These are phyloP conservation scores for Peniophora sp. DNA, from an alignment of 1,284 basidiomycete genomes.

Conservation along the genomic window DNA sequence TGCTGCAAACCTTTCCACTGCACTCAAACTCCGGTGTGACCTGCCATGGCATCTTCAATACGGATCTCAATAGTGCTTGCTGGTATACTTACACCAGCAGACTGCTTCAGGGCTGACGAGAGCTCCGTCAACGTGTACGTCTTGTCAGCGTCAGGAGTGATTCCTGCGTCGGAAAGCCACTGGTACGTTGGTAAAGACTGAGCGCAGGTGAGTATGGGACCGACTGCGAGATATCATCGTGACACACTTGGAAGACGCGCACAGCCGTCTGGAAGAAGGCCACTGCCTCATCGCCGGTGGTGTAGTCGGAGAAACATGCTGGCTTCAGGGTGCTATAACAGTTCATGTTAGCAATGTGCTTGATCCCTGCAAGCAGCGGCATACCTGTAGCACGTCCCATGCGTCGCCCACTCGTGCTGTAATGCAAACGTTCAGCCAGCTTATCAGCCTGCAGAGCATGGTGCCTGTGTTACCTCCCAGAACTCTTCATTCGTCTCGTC, in stretches of 20 bases:
- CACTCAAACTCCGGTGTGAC: slow-evolving; percentile 55
- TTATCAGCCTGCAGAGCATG: neutral
- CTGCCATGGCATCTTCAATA: neutral
- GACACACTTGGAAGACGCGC: slow-evolving; percentile 52
- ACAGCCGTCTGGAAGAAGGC: slow-evolving; percentile 66
- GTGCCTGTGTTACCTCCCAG: slow-evolving; percentile 35
- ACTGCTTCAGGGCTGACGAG: slow-evolving; percentile 45
- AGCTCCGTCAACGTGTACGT: slow-evolving; percentile 39
- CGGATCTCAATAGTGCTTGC: neutral
- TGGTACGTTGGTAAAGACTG: slow-evolving; percentile 64
- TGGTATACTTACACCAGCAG: slow-evolving; percentile 29
- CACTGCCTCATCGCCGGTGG: slow-evolving; percentile 61
- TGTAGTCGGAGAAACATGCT: slow-evolving; percentile 51
- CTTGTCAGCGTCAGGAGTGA: slow-evolving; percentile 49
- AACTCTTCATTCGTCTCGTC: slow-evolving; percentile 55
- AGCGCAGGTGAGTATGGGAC: slow-evolving; percentile 56
- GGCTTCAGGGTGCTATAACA: slow-evolving; percentile 48
- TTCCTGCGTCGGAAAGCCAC: slow-evolving; percentile 64
- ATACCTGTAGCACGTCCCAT: slow-evolving; percentile 42
- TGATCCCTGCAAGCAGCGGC: slow-evolving; percentile 28
- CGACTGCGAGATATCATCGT: too few relatives aligned
- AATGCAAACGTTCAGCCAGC: neutral
- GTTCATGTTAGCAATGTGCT: neutral
- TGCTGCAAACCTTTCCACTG: slow-evolving; percentile 19
- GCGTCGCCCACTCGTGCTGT: slow-evolving; percentile 60